Base-by-base conservation (phyloP, 2,329 filamentous ascomycete species). In the Ramichloridium luteum region DNA sequence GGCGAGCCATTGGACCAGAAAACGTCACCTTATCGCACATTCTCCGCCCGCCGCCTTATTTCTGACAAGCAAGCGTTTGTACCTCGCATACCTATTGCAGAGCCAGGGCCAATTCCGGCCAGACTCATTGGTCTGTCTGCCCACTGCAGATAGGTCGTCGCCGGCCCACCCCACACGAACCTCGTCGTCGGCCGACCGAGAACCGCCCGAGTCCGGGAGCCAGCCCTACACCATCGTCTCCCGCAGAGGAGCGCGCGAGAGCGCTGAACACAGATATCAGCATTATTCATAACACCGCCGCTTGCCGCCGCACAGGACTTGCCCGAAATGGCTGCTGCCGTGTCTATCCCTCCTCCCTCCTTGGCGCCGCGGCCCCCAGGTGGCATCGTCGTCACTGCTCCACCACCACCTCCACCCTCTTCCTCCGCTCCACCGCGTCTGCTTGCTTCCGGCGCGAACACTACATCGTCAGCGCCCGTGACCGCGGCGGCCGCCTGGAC, bases 361-460 rank as follows among this genome's bases (percentile, higher is more conserved):
- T 30, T 29, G 20, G 20, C 20, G 20, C 20, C 39, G 26, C 12
- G 13, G 33, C 32, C 25, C 22, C 32, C 32, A 32, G 31, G 16
- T 28, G 32, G 35, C 34, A 33, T 32, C 32, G 26, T 28, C 38
- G 35, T 18, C 37, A 27, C 14, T 20, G 27, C 35, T 26, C 23
- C 29, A 28, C 30, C 33, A 32, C 25, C 27, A 28, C 33, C 33
- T 27, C 31, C 38, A 37, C 38, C 37, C 40, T 34, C 30, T 16
- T 33, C 28, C 25, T 32, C 28, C 27, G 13, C 34, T 31, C 31
- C 35, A 35, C 34, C 34, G 26, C 31, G 28, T 28, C 36, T 41
- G 28, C 48, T 64, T 66, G 62, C 60, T 62, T 45, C 59, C 62
- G 36, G 61, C 57, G 42, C 58, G 66, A 46, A 58, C 62, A 44